Evolutionary conservation across 805 yeast genomes (phyloP).

Genomic region (Saccharomycopsis sp.): DNA sequence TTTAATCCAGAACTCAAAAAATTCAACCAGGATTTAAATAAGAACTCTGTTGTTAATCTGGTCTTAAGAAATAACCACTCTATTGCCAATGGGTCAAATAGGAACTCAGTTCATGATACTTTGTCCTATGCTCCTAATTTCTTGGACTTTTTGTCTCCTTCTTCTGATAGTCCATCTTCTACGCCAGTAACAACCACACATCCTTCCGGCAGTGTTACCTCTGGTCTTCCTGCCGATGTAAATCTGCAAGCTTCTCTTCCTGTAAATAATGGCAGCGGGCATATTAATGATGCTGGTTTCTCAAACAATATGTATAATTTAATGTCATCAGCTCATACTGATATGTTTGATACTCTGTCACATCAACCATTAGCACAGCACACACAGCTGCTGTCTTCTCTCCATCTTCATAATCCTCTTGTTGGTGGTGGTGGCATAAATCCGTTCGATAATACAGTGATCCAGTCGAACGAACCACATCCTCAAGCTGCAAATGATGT

Average conservation of each 20-base stretch:
- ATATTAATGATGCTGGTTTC: not conserved
- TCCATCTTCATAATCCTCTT: not conserved
- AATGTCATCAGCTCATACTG: not conserved
- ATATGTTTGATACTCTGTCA: not conserved
- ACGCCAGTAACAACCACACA: not conserved
- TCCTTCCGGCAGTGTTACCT: not conserved
- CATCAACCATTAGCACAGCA: too few species aligned
- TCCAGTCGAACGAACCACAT: not conserved
- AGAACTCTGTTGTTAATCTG: slow-evolving; percentile 1
- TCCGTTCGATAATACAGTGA: not conserved
- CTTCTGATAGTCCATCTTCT: not conserved
- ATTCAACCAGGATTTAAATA: slow-evolving; percentile 8
- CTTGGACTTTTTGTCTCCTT: not conserved
- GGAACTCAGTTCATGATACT: not conserved
- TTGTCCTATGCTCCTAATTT: not conserved
- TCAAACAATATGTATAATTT: not conserved
- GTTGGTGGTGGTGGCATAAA: not conserved
- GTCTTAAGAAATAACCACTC: not conserved
- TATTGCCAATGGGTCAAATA: not conserved
- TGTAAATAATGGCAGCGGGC: not conserved
- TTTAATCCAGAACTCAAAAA: slow-evolving; percentile 10
- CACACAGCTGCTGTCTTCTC: too few species aligned
- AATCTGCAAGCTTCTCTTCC: not conserved
- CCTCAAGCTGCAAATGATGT: not conserved
- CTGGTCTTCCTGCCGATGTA: not conserved